Conservation (phyloP, 140 eudicot species). For the Anethum foeniculum region DNA sequence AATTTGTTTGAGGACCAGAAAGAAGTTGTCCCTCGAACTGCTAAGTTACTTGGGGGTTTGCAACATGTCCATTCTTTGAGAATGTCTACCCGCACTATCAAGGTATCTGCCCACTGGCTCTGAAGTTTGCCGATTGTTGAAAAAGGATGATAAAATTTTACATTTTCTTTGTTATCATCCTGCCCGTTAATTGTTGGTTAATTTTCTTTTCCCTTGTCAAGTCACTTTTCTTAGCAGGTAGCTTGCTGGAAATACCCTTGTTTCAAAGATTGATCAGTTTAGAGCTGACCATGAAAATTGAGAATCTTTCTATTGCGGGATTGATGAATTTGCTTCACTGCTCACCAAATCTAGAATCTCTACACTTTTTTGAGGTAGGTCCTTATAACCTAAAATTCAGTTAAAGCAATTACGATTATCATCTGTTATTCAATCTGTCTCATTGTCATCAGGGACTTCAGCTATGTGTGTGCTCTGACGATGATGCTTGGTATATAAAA, state of each 20-base stretch:
- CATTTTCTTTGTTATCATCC: neutral
- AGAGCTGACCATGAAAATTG: constrained; percentile 37
- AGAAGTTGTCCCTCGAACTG: constrained; percentile 25
- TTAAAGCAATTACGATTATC: neutral
- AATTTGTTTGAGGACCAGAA: constrained; percentile 13
- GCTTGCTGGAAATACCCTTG: constrained; percentile 25
- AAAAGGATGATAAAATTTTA: neutral
- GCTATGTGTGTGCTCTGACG: constrained; percentile 18
- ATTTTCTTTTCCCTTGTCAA: constrained; percentile 21
- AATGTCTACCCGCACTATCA: constrained; percentile 32
- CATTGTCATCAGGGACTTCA: constrained; percentile 37
- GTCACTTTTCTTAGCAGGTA: constrained; percentile 39
- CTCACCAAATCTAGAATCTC: constrained; percentile 41
- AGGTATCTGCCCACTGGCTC: constrained; percentile 24
- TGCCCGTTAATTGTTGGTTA: constrained; percentile 15
- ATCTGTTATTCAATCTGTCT: neutral
- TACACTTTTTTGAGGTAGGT: constrained; percentile 41
- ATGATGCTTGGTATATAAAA: constrained; percentile 21
- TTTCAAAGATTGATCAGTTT: constrained; percentile 39
- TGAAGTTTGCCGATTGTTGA: neutral
- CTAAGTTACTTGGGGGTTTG: constrained; percentile 33
- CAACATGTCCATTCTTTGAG: constrained; percentile 25
- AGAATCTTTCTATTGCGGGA: constrained; percentile 19
- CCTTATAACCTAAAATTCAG: neutral
- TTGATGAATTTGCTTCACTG: constrained; percentile 35